A percentile compares a stretch with the other conserved stretches of the same genome.
Evolutionary conservation across 495 filamentous ascomycete species (phyloP).

Genomic region (Hapsidospora chrysogenum): DNA sequence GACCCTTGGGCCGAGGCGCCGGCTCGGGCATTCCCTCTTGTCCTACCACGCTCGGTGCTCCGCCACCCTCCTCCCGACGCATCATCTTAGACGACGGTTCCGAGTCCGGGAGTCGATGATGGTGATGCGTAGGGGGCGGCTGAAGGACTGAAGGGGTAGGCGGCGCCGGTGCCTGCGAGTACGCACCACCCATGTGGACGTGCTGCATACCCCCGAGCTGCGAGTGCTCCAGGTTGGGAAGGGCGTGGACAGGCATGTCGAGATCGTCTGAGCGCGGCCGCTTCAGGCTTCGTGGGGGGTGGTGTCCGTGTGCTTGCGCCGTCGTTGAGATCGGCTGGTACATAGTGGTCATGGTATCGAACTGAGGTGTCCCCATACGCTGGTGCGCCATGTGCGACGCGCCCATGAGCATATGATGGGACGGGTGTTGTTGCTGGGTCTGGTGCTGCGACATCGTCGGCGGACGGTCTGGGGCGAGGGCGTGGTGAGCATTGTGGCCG

Average conservation of each 20-base stretch:
- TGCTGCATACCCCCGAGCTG: slow-evolving; percentile 32
- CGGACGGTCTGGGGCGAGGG: no score
- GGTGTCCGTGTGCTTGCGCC: slow-evolving; percentile 16
- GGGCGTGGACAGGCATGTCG: slow-evolving; percentile 30
- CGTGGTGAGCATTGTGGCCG: no score
- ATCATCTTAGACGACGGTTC: slow-evolving; percentile 39
- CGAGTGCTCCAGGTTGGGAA: slow-evolving; percentile 28
- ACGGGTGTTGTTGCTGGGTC: slow-evolving; percentile 17
- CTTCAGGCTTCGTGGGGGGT: slow-evolving; percentile 17
- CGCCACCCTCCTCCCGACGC: slow-evolving; percentile 27
- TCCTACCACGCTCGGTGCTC: slow-evolving; percentile 58
- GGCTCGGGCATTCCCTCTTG: slow-evolving; percentile 69
- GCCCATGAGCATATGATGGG: slow-evolving; percentile 31
- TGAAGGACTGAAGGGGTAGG: neutral
- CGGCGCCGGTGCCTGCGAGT: slow-evolving; percentile 18
- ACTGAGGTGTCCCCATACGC: neutral
- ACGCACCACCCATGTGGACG: no score
- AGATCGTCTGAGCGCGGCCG: slow-evolving; percentile 30
- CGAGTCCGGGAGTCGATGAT: slow-evolving; percentile 54
- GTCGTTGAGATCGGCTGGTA: slow-evolving; percentile 25
- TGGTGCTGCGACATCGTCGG: slow-evolving; percentile 20
- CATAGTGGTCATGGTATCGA: slow-evolving; percentile 4
- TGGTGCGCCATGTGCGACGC: slow-evolving; percentile 23
- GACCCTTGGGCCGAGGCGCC: slow-evolving; percentile 57
- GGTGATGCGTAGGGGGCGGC: slow-evolving; percentile 41